phyloP scores from a whole-genome alignment of 495 filamentous ascomycete genomes.

The Lophiotrema nucula region DNA sequence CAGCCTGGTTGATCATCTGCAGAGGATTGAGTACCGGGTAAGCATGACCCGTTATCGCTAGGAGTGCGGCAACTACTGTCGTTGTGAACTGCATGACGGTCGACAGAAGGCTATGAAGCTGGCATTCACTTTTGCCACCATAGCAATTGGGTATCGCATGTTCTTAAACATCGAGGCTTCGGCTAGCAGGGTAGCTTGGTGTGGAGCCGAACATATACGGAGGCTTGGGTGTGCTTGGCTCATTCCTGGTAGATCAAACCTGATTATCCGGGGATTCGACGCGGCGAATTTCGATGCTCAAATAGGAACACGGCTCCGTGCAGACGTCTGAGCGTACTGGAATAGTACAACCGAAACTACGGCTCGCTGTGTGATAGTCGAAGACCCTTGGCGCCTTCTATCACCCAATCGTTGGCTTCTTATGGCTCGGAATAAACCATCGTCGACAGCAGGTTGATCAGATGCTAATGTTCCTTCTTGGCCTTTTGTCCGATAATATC shows the following conservation, averaged over 20 bases:
- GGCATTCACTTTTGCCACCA: neutral
- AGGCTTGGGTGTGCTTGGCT: slow-evolving; percentile 17
- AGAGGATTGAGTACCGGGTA: slow-evolving; percentile 17
- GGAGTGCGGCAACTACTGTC: slow-evolving; percentile 14
- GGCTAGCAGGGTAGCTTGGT: neutral
- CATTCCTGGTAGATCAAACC: slow-evolving; percentile 20
- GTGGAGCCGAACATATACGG: neutral
- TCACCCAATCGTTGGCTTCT: too few relatives aligned
- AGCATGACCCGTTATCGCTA: slow-evolving; percentile 11
- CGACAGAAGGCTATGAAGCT: neutral
- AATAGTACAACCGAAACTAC: too few relatives aligned
- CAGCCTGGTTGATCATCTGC: slow-evolving; percentile 17
- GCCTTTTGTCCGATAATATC: neutral
- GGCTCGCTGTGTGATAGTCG: neutral
- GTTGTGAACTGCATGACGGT: slow-evolving; percentile 19
- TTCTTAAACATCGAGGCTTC: neutral
- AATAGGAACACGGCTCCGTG: neutral
- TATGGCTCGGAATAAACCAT: neutral
- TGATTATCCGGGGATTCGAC: slow-evolving; percentile 10
- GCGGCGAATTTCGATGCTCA: neutral
- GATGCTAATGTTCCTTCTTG: neutral
- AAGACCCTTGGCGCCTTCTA: too few relatives aligned
- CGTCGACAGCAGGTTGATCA: neutral
- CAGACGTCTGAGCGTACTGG: neutral
- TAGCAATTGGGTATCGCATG: neutral